These are phyloP conservation scores for Brassica hybrid DNA, from an alignment of 441 rosid genomes.

Conservation along the genomic window DNA sequence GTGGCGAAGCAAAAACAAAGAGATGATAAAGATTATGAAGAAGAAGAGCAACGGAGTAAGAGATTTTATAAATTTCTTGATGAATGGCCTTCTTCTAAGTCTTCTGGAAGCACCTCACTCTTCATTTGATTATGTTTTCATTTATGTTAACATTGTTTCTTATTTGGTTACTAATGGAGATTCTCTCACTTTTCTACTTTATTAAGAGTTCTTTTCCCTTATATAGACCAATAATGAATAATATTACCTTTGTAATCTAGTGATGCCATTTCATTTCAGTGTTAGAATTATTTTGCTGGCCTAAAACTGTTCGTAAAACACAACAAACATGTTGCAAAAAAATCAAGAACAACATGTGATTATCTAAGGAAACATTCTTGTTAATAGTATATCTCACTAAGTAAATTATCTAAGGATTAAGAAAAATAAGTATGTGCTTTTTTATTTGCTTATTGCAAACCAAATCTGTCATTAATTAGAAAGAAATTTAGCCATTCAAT, in stretches of 20 bases:
- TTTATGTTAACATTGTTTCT: constrained; percentile 53
- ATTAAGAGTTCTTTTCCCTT: constrained; percentile 1
- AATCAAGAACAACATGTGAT: background rate
- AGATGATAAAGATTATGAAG: constrained; percentile 25
- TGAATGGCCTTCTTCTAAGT: constrained; percentile 83
- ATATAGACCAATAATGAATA: background rate
- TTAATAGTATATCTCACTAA: background rate
- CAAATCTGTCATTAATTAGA: background rate
- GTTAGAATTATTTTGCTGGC: background rate
- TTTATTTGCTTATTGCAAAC: background rate
- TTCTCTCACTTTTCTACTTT: background rate
- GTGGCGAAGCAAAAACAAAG: constrained; percentile 41
- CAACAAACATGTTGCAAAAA: background rate
- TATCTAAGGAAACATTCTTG: background rate
- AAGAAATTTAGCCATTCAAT: background rate
- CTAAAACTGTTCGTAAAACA: background rate
- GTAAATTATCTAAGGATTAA: background rate
- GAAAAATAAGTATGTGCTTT: background rate
- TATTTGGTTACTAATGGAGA: constrained; percentile 44
- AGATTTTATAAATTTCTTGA: constrained; percentile 87
- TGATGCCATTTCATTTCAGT: background rate
- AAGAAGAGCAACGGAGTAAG: constrained; percentile 60
- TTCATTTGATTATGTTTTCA: constrained; percentile 50
- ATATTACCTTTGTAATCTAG: background rate
- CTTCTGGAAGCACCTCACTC: constrained; percentile 80